A percentile compares a stretch with the other conserved stretches of the same genome.
Evolutionary conservation across 768 basidiomycete genomes (phyloP).

Genomic region (Macrocybe gigantea): DNA sequence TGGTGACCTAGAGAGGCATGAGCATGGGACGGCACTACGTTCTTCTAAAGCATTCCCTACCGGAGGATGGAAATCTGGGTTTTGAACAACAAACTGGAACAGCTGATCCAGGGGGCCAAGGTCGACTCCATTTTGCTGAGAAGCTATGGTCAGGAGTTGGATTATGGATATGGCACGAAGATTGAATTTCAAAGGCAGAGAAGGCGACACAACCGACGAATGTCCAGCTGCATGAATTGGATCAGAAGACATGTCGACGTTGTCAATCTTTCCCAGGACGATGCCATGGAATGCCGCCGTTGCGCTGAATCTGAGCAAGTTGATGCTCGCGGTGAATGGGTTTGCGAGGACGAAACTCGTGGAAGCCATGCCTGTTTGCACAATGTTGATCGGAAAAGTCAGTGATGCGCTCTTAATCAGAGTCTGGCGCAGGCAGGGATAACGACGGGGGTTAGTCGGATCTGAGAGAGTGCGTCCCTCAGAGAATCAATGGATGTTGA

Average conservation of each 20-base stretch:
- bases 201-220: conserved; percentile 46
- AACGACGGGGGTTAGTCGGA: conserved; percentile 52
- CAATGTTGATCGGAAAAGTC: conserved; percentile 57
- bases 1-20: conserved; percentile 35
- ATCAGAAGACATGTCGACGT: conserved; percentile 45
- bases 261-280: conserved; percentile 52
- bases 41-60: conserved; percentile 26
- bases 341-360: conserved; percentile 54
- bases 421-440: conserved; percentile 63
- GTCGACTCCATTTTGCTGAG: conserved; percentile 48
- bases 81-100: conserved; percentile 47
- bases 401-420: conserved; percentile 52
- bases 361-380: conserved; percentile 52
- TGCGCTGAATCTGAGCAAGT: conserved; percentile 48
- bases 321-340: conserved; percentile 70
- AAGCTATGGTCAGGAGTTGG: conserved; percentile 41
- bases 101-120: conserved; percentile 53
- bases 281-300: conserved; percentile 50
- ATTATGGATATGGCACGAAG: conserved; percentile 59
- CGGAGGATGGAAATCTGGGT: conserved; percentile 45
- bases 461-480: conserved; percentile 52
- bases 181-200: conserved; percentile 59
- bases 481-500: conserved; percentile 61
- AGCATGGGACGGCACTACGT: not conserved
- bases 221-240: conserved; percentile 61